Percentiles rank a stretch among this genome's conserved stretches.
Evolutionary conservation across 1,284 basidiomycete genomes (phyloP).

Genomic region (Vanrija humicola): DNA sequence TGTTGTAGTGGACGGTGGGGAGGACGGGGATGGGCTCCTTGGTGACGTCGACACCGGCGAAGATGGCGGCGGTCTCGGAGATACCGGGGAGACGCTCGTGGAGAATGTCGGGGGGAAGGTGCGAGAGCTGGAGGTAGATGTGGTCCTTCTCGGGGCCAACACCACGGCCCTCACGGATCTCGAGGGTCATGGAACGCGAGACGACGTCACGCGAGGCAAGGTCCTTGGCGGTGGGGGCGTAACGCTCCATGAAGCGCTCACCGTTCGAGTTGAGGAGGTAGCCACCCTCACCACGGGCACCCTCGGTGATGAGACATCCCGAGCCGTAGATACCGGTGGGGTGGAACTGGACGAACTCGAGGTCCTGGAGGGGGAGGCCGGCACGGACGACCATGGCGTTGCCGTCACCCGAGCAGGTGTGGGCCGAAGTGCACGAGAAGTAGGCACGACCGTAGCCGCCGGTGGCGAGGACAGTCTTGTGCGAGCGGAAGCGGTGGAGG

Average conservation of each 20-base stretch:
- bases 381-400: conserved; percentile 98
- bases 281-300: conserved; percentile 97
- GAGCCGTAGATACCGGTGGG: conserved; percentile 99
- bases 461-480: conserved; percentile 98
- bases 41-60: conserved; percentile 98
- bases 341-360: conserved; percentile 99
- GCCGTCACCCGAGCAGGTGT: conserved; percentile 98
- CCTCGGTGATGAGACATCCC: conserved; percentile 97
- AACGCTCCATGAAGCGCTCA: conserved; percentile 99
- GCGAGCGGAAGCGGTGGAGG: conserved; percentile 94
- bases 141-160: conserved; percentile 99
- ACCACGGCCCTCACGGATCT: conserved; percentile 98
- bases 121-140: conserved; percentile 93
- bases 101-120: conserved; percentile 91
- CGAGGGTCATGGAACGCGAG: conserved; percentile 98
- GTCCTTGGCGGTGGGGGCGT: conserved; percentile 99
- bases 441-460: conserved; percentile 98
- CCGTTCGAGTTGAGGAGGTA: conserved; percentile 98
- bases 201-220: conserved; percentile 99
- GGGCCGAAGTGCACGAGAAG: conserved; percentile 98
- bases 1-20: conserved; percentile 93
- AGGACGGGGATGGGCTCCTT: conserved; percentile 98
- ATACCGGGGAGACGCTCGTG: conserved; percentile 98
- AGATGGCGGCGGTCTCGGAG: conserved; percentile 98
- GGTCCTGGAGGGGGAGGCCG: conserved; percentile 92